Evolutionary conservation across 2,329 filamentous ascomycete species (phyloP), one percentile per base, ranked within the genome.

Genomic region (Bipolaris gigantea): DNA sequence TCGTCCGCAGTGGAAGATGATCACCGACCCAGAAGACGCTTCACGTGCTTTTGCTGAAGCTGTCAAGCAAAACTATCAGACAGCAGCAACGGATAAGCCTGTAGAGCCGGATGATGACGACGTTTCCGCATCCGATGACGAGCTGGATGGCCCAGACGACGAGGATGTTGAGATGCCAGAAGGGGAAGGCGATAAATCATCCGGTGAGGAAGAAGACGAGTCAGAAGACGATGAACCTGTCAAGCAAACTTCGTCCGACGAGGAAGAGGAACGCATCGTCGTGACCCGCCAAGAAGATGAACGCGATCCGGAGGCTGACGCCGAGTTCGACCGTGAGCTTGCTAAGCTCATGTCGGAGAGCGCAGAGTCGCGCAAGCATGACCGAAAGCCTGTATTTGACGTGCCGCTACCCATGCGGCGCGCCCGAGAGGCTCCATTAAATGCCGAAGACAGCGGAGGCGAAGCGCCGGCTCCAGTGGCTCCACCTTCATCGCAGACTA

Each of bases 331-430:
- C 71, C 90, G 93, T 65, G 94, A 97, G 75, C 94, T 96, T 73
- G 92, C 94, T 34, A 97, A 96, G 75, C 89, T 99, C 85, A 97
- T 99, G 93, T 85, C 92, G 46, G 94, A 99, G 75, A 97, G 93
- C 77, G 79, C 96, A 66, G 94, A 99, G 64, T 95, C 93, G 4
- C 86, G 94, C 65, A 97, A 96, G 67, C 96, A 96, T 64, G 94
- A 99, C 70, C 89, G 94, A 58, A 97, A 96, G 76, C 86, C 90
- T 25, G 83, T 94, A 47, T 97, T 99, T 69, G 95, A 99, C 72
- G 90, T 97, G n/a, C 92, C 95, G 1, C 79, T 99, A n/a, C 94
- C 94, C 0, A 92, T 99, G 77, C 89, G 91, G 49, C 83, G 83
- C 19, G 79, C 77, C 73, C 87, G 89, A 25, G 89, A 92, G 47